Evolutionary conservation across 2,329 filamentous ascomycete genomes (phyloP), one percentile per base, ranked within the genome.

Genomic region (Penicillium psychrosexuale): DNA sequence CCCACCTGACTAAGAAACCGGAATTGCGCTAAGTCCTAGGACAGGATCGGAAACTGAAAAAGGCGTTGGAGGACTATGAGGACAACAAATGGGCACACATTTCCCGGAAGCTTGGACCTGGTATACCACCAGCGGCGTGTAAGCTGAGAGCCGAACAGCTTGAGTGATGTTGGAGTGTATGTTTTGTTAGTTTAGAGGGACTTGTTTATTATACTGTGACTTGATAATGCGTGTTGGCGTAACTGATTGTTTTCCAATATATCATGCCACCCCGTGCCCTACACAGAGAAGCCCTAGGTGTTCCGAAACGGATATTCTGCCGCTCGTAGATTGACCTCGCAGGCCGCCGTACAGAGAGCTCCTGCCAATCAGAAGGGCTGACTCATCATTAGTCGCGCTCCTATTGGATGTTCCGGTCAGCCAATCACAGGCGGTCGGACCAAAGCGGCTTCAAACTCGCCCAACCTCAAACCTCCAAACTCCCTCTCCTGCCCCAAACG

Each of bases 51-150:
- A 66, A 72, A 52, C 66, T 77, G 51, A 68, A 69, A 48, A 72
- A 67, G 52, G 74, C 73, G 34, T 68, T 75, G 42, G 65, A 70
- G 40, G 72, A 76, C 49, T 76, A 77, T 60, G 71, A 76, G 58
- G 69, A 73, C 76, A 91, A 96, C 73, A 91, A 91, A 71, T 97
- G 92, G 92, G 88, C 91, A 64, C 90, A 95, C 68, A 86, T 96
- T 59, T 88, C 92, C 56, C 89, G 89, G 68, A 96, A 96, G 75
- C 88, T 97, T 66, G 92, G 92, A 58, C 89, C 87, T 47, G 91
- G 92, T 44, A 95, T 96, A 70, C 94, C 91, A 36, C 90, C 92
- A 38, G 84, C 85, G 34, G 90, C 91, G 42, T 97, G 92, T 76
- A 88, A 88, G 72, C 91, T 96, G 68, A 88, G 91, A 66, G 87